Evolutionary conservation across 345 rosid genomes (phyloP).

Genomic region (Anacardium occidentale): DNA sequence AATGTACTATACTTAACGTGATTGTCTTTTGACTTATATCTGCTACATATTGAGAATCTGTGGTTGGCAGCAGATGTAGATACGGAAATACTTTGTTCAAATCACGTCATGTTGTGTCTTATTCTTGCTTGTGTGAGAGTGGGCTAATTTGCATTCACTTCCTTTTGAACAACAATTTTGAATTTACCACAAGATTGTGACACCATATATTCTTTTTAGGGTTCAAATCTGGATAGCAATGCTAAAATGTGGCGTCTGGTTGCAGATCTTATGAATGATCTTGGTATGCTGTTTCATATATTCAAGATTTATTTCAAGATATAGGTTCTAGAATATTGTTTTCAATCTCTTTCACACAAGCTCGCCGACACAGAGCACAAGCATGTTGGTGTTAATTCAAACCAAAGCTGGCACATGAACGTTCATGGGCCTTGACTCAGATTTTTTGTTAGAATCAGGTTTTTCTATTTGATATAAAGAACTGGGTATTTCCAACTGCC

Average conservation of each 20-base stretch:
- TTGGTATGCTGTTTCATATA: conserved; percentile 46
- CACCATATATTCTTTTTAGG: conserved; percentile 38
- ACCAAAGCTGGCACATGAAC: neutral
- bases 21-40: neutral
- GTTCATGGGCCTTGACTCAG: neutral
- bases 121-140: neutral
- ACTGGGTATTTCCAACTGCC: neutral
- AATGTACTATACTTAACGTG: conserved; percentile 14
- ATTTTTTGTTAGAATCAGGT: neutral
- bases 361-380: neutral
- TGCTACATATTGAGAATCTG: neutral
- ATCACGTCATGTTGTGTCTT: neutral
- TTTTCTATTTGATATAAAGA: neutral
- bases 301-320: neutral
- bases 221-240: conserved; percentile 85
- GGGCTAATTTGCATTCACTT: neutral
- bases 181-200: conserved; percentile 1
- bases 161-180: neutral
- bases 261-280: conserved; percentile 94
- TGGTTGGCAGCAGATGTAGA: neutral
- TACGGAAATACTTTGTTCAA: neutral
- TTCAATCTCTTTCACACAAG: conserved; percentile 1
- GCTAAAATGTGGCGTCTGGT: conserved; percentile 98
- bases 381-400: neutral
- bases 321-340: neutral